Evolutionary conservation across 164 flowering plant genomes (phyloP).

Genomic region (Litsea cubeba): DNA sequence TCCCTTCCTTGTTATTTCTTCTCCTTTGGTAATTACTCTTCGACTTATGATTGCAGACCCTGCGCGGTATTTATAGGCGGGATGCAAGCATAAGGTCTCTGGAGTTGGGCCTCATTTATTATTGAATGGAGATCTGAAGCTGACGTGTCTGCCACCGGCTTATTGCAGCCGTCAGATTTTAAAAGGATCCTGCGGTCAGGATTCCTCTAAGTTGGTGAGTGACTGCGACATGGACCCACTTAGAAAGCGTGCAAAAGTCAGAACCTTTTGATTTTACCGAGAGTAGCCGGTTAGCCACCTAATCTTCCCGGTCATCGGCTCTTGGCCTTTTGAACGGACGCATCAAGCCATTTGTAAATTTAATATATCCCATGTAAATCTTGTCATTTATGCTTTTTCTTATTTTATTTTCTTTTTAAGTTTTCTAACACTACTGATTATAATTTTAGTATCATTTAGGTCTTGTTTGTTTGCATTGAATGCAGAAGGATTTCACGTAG

Average conservation of each 20-base stretch:
- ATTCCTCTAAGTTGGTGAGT: neutral
- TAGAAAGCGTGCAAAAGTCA: neutral
- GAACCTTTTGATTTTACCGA: neutral
- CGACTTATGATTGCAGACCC: neutral
- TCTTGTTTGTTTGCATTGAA: no score
- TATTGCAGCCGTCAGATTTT: neutral
- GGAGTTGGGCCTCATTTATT: no score
- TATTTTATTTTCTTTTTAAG: no score
- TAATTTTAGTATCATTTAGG: no score
- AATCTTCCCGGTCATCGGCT: constrained; percentile 1
- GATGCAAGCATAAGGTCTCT: neutral
- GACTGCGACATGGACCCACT: neutral
- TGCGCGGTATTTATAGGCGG: neutral
- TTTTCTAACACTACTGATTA: no score
- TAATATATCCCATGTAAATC: no score
- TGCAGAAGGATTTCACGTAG: no score
- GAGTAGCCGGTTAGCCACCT: neutral
- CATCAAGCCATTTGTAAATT: no score
- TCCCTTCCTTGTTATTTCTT: neutral
- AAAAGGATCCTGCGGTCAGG: neutral
- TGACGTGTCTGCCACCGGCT: neutral
- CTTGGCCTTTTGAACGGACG: neutral
- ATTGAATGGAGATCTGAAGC: neutral
- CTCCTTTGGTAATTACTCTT: neutral
- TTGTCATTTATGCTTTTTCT: no score